These are phyloP conservation scores for Pleurotus tuoliensis DNA, from an alignment of 768 basidiomycete species.

Conservation along the genomic window DNA sequence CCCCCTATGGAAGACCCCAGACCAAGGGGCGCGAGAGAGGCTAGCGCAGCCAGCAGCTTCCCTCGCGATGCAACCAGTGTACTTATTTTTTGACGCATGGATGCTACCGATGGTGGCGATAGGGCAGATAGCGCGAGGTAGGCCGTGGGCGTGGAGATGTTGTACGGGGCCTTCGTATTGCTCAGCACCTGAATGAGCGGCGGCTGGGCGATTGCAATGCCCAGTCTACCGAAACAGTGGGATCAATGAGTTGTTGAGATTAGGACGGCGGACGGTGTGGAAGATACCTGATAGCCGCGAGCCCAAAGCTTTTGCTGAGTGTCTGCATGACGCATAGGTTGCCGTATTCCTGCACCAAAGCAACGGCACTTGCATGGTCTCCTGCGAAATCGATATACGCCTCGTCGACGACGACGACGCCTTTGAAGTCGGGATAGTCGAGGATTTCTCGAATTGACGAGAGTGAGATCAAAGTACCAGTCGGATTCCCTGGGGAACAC, in stretches of 20 bases:
- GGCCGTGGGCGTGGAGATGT: conserved; percentile 89
- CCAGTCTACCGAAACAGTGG: conserved; percentile 51
- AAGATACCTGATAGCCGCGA: conserved; percentile 88
- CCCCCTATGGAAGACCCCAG: conserved; percentile 72
- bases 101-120: conserved; percentile 52
- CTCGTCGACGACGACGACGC: conserved; percentile 92
- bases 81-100: conserved; percentile 63
- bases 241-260: not conserved
- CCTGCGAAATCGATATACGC: conserved; percentile 95
- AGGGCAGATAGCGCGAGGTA: conserved; percentile 78
- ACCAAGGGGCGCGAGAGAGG: conserved; percentile 43
- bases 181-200: conserved; percentile 86
- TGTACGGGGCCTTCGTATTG: conserved; percentile 98
- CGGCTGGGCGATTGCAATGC: conserved; percentile 86
- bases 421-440: conserved; percentile 79
- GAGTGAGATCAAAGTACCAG: conserved; percentile 82
- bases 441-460: conserved; percentile 63
- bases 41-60: conserved; percentile 47
- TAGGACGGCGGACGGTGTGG: not conserved
- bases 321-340: conserved; percentile 97
- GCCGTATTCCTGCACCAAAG: conserved; percentile 72
- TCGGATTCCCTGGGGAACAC: conserved; percentile 97
- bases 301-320: conserved; percentile 91
- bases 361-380: conserved; percentile 55
- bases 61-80: conserved; percentile 58